Evolutionary conservation across 163 green algal species (phyloP).

Genomic region (Chlorella variabilis): DNA sequence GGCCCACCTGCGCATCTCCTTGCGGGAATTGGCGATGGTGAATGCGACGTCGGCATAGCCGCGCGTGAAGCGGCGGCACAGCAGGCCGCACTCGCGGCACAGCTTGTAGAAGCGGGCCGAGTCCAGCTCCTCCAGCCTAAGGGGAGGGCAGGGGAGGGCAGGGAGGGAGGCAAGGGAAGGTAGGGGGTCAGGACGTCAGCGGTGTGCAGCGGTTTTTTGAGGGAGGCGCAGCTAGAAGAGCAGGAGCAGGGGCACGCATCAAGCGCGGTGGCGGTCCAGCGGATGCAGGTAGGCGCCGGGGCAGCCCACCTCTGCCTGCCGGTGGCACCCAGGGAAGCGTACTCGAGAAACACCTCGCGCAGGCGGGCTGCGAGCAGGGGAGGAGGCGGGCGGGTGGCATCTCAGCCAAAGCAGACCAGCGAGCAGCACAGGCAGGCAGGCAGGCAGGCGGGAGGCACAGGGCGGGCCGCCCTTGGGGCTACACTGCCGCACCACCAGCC

Average conservation of each 20-base stretch:
- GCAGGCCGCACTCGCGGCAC: constrained; percentile 18
- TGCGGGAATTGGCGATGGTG: constrained; percentile 4
- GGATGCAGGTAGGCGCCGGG: too few species aligned
- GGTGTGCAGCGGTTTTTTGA: neutral
- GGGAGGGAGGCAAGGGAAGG: neutral
- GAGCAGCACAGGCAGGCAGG: too few species aligned
- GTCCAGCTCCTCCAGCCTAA: constrained; percentile 18
- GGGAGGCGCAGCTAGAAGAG: neutral
- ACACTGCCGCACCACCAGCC: too few species aligned
- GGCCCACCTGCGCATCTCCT: constrained; percentile 27
- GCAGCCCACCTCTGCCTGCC: constrained; percentile 9
- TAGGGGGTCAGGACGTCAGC: neutral
- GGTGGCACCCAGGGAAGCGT: neutral
- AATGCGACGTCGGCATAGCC: constrained; percentile 25
- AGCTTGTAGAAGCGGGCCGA: constrained; percentile 23
- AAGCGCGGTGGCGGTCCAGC: too few species aligned
- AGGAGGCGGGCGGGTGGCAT: neutral
- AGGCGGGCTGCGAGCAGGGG: neutral
- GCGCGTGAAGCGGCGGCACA: constrained; percentile 16
- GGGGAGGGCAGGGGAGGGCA: neutral
- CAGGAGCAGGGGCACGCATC: neutral
- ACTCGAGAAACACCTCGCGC: constrained; percentile 13
- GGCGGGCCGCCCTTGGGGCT: too few species aligned
- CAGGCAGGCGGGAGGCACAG: too few species aligned
- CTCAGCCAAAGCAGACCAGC: too few species aligned